Evolutionary conservation across 2,329 filamentous ascomycete genomes (phyloP).

Genomic region (Xylaria sp.): DNA sequence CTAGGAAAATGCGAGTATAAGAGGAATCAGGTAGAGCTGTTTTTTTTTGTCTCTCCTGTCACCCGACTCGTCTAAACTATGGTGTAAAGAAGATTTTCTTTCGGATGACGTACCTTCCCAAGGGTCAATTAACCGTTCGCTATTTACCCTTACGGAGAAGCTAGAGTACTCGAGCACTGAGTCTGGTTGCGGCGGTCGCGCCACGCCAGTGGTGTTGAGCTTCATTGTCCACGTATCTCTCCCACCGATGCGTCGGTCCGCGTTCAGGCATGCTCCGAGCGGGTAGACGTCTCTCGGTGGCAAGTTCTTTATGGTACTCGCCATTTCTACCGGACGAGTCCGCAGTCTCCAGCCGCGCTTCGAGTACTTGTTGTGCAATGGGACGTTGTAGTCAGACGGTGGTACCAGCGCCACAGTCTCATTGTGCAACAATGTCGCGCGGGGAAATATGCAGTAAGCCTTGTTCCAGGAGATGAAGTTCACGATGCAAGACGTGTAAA

Average conservation of each 20-base stretch:
- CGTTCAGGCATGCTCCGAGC: background rate
- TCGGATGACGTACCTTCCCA: background rate
- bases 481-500: conserved; percentile 15
- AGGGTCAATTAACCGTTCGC: background rate
- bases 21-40: too few relatives aligned
- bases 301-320: background rate
- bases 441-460: conserved; percentile 19
- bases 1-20: too few relatives aligned
- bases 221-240: conserved; percentile 17
- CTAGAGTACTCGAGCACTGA: conserved; percentile 18
- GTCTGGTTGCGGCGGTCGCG: conserved; percentile 10
- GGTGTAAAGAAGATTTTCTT: too few relatives aligned
- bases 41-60: too few relatives aligned
- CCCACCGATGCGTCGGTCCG: conserved; percentile 14
- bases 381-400: background rate
- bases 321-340: background rate
- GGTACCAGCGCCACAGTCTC: conserved; percentile 16
- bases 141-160: background rate
- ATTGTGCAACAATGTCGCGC: conserved; percentile 16
- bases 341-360: conserved; percentile 13
- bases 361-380: conserved; percentile 9
- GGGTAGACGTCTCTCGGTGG: background rate
- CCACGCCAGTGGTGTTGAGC: conserved; percentile 6
- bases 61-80: too few relatives aligned
- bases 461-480: conserved; percentile 27